Conservation (phyloP, 345 rosid genomes). For the Arabidopsis arenosa region DNA sequence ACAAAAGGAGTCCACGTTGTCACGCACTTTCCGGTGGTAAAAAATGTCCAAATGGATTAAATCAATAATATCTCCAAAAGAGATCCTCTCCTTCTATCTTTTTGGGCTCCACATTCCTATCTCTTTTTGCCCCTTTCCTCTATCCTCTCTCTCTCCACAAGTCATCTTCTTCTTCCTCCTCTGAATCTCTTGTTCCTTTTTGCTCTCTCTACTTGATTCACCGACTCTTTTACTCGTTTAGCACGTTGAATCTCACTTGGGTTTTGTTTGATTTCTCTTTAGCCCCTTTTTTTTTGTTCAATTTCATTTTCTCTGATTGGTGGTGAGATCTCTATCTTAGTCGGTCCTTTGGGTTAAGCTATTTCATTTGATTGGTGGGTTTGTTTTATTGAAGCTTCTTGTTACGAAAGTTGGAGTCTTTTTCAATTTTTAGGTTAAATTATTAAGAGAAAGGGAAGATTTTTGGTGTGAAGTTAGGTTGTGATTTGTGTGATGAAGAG, state of each 20-base stretch:
- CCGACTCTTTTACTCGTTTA: neutral
- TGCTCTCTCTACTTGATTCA: constrained; percentile 5
- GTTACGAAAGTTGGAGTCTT: neutral
- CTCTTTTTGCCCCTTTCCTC: constrained; percentile 35
- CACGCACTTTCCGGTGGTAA: constrained; percentile 27
- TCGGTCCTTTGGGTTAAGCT: neutral
- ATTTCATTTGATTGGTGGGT: constrained; percentile 12
- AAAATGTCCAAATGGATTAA: constrained; percentile 15
- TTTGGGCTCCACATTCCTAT: constrained; percentile 40
- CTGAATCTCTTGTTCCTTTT: constrained; percentile 31
- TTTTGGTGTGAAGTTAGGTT: constrained; percentile 20
- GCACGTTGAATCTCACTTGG: neutral
- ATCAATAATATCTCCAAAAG: constrained; percentile 3
- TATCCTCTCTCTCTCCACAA: constrained; percentile 29
- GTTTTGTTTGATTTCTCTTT: neutral
- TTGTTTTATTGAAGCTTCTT: neutral
- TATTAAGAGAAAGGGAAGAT: neutral
- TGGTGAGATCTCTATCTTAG: constrained; percentile 28
- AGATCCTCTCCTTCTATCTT: constrained; percentile 41
- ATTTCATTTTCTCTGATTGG: constrained; percentile 13
- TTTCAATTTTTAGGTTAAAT: neutral
- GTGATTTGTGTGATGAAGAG: constrained; percentile 59
- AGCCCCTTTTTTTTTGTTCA: neutral
- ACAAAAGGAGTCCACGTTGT: constrained; percentile 14
- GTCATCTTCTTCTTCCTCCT: constrained; percentile 19